A percentile compares a stretch with the other conserved stretches of the same genome.
These are phyloP conservation scores for Cyberlindnera petersonii DNA, from an alignment of 805 yeast genomes.

Conservation along the genomic window DNA sequence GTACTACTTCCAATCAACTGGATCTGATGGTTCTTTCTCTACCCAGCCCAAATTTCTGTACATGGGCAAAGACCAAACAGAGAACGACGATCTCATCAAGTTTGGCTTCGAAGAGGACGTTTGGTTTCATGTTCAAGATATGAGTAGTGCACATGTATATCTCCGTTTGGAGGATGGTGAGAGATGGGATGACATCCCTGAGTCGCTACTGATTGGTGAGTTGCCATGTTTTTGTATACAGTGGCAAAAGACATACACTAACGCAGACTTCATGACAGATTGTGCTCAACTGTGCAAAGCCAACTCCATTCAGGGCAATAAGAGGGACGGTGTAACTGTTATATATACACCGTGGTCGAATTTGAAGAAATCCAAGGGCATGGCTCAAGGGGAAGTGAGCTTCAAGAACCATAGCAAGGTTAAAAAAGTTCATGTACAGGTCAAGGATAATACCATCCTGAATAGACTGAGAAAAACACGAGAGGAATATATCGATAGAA, in stretches of 20 bases:
- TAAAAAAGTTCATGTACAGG: conserved; percentile 47
- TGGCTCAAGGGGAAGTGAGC: conserved; percentile 78
- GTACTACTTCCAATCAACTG: conserved; percentile 39
- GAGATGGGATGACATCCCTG: conserved; percentile 46
- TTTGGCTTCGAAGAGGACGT: conserved; percentile 62
- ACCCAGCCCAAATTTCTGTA: conserved; percentile 39
- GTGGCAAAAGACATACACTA: background rate
- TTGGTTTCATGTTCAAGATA: conserved; percentile 80
- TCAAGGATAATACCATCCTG: conserved; percentile 54
- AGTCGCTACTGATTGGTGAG: conserved; percentile 43
- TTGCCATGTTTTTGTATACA: background rate
- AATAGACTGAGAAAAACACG: conserved; percentile 65
- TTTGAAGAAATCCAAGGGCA: conserved; percentile 58
- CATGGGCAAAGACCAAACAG: conserved; percentile 74
- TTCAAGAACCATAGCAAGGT: conserved; percentile 58
- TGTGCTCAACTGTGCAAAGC: conserved; percentile 74
- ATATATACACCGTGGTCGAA: conserved; percentile 75
- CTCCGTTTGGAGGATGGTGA: conserved; percentile 49
- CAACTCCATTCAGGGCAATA: conserved; percentile 73
- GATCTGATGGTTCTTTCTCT: conserved; percentile 30
- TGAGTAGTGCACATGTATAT: conserved; percentile 76
- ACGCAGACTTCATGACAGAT: conserved; percentile 27
- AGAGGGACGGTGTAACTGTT: conserved; percentile 59
- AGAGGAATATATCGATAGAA: conserved; percentile 41
- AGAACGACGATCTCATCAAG: conserved; percentile 58